Percentiles rank a stretch among this genome's conserved stretches.
Evolutionary conservation across 495 filamentous ascomycete genomes (phyloP).

Genomic region (Daldinia vernicosa): DNA sequence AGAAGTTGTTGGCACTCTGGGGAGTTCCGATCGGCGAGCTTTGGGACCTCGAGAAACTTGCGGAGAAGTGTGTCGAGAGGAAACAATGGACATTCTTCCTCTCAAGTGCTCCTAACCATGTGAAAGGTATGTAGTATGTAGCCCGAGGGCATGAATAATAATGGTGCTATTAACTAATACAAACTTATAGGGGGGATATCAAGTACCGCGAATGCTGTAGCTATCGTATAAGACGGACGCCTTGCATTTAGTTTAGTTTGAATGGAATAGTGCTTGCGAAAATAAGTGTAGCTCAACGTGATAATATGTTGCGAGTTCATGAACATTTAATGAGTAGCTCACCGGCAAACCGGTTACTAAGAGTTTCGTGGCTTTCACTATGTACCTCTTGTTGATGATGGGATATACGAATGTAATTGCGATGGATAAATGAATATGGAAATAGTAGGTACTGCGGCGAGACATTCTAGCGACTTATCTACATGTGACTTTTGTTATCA

Average conservation of each 20-base stretch:
- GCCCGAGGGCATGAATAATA: constrained; percentile 14
- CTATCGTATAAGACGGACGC: constrained; percentile 50
- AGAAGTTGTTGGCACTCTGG: constrained; percentile 70
- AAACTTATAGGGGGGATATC: constrained; percentile 41
- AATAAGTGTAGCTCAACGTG: too few relatives aligned
- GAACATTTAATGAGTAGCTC: too few relatives aligned
- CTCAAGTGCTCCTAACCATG: constrained; percentile 64
- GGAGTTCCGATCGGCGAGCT: constrained; percentile 64
- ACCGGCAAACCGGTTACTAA: too few relatives aligned
- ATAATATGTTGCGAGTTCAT: too few relatives aligned
- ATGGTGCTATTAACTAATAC: constrained; percentile 48
- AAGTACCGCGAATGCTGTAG: constrained; percentile 49
- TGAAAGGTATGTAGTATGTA: constrained; percentile 46
- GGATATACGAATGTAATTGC: not conserved
- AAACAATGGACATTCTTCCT: constrained; percentile 70
- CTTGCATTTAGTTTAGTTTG: not conserved
- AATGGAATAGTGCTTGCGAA: too few relatives aligned
- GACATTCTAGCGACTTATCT: constrained; percentile 9
- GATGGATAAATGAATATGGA: not conserved
- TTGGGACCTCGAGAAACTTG: constrained; percentile 61
- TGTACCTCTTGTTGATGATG: not conserved
- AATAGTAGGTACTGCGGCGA: not conserved
- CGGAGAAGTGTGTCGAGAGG: constrained; percentile 55
- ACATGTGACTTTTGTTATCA: constrained; percentile 34
- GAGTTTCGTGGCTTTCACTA: too few relatives aligned